phyloP scores from a whole-genome alignment of 257 asterid genomes.

The Leonotis leonurus region DNA sequence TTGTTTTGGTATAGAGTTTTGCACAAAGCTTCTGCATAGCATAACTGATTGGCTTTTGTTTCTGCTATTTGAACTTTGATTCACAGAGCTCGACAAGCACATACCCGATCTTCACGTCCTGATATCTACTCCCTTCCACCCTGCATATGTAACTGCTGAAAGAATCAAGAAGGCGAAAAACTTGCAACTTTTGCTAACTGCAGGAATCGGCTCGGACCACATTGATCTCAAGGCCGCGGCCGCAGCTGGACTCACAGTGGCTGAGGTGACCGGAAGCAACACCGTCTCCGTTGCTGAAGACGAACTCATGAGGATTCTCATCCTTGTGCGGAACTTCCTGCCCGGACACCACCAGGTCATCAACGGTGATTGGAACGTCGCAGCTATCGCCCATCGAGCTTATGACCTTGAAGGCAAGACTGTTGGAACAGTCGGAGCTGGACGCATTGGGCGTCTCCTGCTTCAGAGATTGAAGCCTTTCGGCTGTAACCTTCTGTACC shows the following conservation, averaged over 20 bases:
- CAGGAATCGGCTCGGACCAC: slow-evolving; percentile 97
- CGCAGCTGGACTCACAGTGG: slow-evolving; percentile 90
- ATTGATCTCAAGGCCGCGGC: slow-evolving; percentile 96
- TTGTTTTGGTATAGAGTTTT: not conserved
- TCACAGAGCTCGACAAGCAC: slow-evolving; percentile 92
- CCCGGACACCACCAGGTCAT: slow-evolving; percentile 89
- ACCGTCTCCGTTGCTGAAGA: slow-evolving; percentile 95
- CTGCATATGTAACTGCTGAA: slow-evolving; percentile 95
- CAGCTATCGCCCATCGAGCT: slow-evolving; percentile 80
- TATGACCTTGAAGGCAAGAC: slow-evolving; percentile 98
- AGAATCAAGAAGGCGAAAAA: slow-evolving; percentile 91
- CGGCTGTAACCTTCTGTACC: slow-evolving; percentile 82
- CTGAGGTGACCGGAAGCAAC: slow-evolving; percentile 98
- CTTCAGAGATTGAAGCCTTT: slow-evolving; percentile 94
- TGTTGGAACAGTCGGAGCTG: slow-evolving; percentile 99
- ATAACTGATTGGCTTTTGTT: not conserved
- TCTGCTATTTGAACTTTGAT: slow-evolving; percentile 4
- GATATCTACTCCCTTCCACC: slow-evolving; percentile 96
- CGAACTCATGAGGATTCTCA: slow-evolving; percentile 93
- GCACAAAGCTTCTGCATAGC: not conserved
- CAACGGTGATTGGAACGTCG: slow-evolving; percentile 89
- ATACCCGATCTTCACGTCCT: slow-evolving; percentile 87
- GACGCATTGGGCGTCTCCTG: slow-evolving; percentile 76
- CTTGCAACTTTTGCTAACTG: slow-evolving; percentile 79
- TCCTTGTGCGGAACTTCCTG: slow-evolving; percentile 82